Evolutionary conservation across 371 early-diverging fungal species (phyloP).

Genomic region (Mortierella sp.): DNA sequence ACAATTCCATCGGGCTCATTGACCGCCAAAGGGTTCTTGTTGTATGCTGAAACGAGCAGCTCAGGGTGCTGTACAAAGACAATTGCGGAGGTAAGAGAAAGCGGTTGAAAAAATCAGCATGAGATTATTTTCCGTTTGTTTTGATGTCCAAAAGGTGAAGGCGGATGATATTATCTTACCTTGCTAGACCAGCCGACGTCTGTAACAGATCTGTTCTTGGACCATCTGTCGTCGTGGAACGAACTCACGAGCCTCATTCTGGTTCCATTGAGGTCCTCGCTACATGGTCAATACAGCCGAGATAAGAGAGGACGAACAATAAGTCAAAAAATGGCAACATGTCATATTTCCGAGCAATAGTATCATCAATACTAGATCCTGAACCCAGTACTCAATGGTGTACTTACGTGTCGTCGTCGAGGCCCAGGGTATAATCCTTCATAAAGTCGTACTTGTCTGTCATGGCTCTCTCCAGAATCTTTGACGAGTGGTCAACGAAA

Average conservation of each 20-base stretch:
- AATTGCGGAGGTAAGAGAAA: background rate
- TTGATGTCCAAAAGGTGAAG: background rate
- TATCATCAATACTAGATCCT: background rate
- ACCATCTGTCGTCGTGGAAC: slow-evolving; percentile 88
- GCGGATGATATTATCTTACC: slow-evolving; percentile 55
- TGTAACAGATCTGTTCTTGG: slow-evolving; percentile 89
- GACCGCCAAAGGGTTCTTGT: slow-evolving; percentile 87
- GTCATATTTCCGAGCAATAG: background rate
- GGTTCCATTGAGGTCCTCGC: slow-evolving; percentile 77
- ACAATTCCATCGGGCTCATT: slow-evolving; percentile 96
- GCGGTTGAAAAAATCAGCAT: background rate
- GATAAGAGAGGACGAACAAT: background rate
- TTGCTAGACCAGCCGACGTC: slow-evolving; percentile 94
- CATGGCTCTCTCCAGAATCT: slow-evolving; percentile 92
- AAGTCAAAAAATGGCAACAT: background rate
- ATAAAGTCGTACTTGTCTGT: slow-evolving; percentile 93
- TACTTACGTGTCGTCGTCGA: slow-evolving; percentile 72
- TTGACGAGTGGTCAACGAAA: slow-evolving; percentile 92
- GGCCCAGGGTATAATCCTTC: slow-evolving; percentile 91
- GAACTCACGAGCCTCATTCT: slow-evolving; percentile 78
- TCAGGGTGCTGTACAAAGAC: slow-evolving; percentile 81
- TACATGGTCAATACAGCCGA: slow-evolving; percentile 12
- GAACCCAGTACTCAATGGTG: background rate
- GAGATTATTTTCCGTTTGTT: background rate
- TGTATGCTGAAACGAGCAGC: slow-evolving; percentile 89